phyloP scores from a whole-genome alignment of 2,329 filamentous ascomycete species.

The Emericellopsis cladophorae region DNA sequence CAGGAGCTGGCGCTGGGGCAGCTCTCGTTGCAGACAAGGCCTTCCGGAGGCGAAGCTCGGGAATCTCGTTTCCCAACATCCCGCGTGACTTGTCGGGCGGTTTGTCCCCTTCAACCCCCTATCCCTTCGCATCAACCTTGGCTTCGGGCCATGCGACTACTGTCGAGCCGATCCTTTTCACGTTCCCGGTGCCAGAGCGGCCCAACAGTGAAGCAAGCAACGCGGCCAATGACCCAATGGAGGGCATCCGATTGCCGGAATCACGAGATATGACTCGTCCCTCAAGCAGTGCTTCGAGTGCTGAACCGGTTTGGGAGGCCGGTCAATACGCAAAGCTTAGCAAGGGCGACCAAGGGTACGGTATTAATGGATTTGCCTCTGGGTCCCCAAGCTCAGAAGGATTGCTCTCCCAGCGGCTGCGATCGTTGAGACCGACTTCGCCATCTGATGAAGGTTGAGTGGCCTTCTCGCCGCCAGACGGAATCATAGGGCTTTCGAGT shows the following conservation, averaged over 20 bases:
- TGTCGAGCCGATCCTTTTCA: constrained; percentile 40
- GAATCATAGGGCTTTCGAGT: too few relatives aligned
- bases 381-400: constrained; percentile 43
- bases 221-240: constrained; percentile 9
- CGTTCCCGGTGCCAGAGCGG: constrained; percentile 6
- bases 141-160: constrained; percentile 17
- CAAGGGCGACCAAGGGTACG: constrained; percentile 52
- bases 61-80: constrained; percentile 23
- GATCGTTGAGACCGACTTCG: constrained; percentile 20
- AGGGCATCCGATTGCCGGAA: constrained; percentile 11
- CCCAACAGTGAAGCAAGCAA: constrained; percentile 18
- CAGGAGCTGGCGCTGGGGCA: constrained; percentile 27
- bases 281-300: constrained; percentile 9
- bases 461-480: too few relatives aligned
- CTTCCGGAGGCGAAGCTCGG: constrained; percentile 43
- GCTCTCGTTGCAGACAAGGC: constrained; percentile 47
- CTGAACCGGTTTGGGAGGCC: constrained; percentile 3
- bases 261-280: constrained; percentile 18
- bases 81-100: constrained; percentile 22
- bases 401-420: constrained; percentile 56
- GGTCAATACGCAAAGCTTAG: constrained; percentile 52
- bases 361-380: constrained; percentile 36
- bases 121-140: constrained; percentile 4
- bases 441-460: too few relatives aligned
- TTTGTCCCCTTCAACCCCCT: constrained; percentile 6